Conservation (phyloP, 768 basidiomycete species). For the Termitomyces eurrhizus region DNA sequence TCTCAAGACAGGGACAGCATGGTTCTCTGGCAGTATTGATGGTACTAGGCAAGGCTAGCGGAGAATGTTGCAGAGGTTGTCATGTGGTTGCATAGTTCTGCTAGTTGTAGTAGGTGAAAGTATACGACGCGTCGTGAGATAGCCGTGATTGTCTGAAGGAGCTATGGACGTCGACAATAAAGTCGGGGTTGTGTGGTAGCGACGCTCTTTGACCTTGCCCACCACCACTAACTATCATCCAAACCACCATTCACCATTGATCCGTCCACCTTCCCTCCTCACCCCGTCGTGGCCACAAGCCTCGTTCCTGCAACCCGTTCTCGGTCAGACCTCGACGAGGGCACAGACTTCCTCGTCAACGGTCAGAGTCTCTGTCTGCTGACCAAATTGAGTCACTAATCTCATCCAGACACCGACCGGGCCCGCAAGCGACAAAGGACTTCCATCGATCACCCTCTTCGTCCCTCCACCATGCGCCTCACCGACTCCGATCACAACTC, state of each 20-base stretch:
- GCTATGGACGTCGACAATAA: constrained; percentile 17
- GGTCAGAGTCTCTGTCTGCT: constrained; percentile 27
- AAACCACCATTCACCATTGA: constrained; percentile 48
- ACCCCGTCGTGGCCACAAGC: constrained; percentile 37
- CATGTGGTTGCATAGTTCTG: not conserved
- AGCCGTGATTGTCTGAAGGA: constrained; percentile 23
- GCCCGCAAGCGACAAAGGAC: constrained; percentile 72
- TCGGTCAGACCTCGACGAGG: constrained; percentile 59
- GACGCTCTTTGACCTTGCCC: constrained; percentile 8
- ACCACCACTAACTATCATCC: constrained; percentile 6
- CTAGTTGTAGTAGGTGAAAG: not conserved
- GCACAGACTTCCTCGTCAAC: constrained; percentile 25
- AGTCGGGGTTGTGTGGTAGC: constrained; percentile 1
- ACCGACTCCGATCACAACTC: constrained; percentile 48
- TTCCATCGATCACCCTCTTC: constrained; percentile 33
- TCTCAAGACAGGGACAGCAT: no score
- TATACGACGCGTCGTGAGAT: constrained; percentile 5
- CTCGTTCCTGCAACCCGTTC: constrained; percentile 65
- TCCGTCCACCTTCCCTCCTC: constrained; percentile 53
- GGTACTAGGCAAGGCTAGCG: no score
- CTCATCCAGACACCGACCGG: constrained; percentile 28
- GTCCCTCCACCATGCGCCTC: constrained; percentile 43
- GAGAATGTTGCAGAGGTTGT: not conserved
- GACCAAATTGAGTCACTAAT: constrained; percentile 12
- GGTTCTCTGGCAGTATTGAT: no score